Conservation (phyloP, 2,329 filamentous ascomycete species). For the Coniochaeta sp. region DNA sequence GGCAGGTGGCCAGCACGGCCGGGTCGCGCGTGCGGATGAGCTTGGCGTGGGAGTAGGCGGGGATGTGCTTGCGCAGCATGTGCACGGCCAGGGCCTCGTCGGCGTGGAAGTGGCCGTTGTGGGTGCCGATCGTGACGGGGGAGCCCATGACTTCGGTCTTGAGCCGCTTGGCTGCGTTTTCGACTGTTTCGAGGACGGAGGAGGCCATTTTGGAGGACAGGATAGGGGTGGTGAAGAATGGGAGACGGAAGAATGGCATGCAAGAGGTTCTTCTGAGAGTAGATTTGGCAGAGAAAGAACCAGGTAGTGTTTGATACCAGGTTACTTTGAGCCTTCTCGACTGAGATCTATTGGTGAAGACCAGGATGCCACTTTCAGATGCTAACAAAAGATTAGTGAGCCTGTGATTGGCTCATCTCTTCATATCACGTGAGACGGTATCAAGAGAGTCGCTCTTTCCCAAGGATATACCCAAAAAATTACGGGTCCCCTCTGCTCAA, state of each 20-base stretch:
- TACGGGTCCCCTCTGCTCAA: not conserved
- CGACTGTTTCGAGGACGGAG: slow-evolving; percentile 44
- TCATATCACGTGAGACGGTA: not conserved
- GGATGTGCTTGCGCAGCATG: slow-evolving; percentile 77
- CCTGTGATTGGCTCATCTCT: not conserved
- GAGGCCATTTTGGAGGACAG: not conserved
- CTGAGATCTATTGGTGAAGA: no score
- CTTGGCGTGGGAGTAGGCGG: slow-evolving; percentile 63
- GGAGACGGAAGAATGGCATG: not conserved
- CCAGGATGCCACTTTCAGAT: not conserved
- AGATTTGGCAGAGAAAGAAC: not conserved
- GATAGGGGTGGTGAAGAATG: not conserved
- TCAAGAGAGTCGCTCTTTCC: not conserved
- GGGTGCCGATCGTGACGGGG: slow-evolving; percentile 71
- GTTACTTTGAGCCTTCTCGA: no score
- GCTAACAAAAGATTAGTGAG: not conserved
- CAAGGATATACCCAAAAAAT: not conserved
- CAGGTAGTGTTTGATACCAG: not conserved
- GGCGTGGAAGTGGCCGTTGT: slow-evolving; percentile 95
- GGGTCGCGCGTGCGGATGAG: slow-evolving; percentile 87
- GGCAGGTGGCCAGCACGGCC: slow-evolving; percentile 67
- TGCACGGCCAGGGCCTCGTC: slow-evolving; percentile 96
- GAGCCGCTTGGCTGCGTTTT: slow-evolving; percentile 71
- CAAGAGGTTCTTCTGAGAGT: not conserved
- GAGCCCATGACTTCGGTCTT: slow-evolving; percentile 54